A percentile compares a stretch with the other conserved stretches of the same genome.
Conservation (phyloP, 164 flowering plant species). For the Vitis rupestris region DNA sequence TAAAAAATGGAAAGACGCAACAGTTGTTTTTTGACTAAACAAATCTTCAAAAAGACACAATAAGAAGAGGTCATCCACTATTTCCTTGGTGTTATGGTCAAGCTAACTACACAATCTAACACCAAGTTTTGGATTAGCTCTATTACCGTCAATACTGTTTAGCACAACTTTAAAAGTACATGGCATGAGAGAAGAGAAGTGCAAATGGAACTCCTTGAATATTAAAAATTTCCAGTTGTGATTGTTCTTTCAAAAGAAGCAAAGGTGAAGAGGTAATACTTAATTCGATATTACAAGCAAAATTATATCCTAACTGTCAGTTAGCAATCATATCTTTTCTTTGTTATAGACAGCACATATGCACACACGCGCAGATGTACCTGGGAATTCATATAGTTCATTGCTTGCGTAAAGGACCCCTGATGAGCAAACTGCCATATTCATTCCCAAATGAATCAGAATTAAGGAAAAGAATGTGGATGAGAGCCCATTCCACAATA, state of each 20-base stretch:
- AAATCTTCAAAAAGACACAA: too few species aligned
- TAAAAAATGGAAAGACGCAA: too few species aligned
- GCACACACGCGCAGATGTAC: conserved; percentile 16
- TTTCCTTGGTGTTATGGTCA: not conserved
- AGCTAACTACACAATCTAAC: not conserved
- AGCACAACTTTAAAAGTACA: not conserved
- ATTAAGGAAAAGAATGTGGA: not conserved
- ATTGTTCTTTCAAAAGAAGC: not conserved
- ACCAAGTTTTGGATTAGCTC: too few species aligned
- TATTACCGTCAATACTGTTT: not conserved
- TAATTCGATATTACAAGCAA: not conserved
- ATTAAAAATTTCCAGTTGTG: not conserved
- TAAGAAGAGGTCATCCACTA: too few species aligned
- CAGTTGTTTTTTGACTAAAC: too few species aligned
- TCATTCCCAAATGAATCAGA: not conserved
- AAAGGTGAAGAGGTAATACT: not conserved
- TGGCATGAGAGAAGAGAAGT: not conserved
- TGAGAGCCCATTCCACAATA: not conserved
- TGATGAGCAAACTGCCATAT: conserved; percentile 42
- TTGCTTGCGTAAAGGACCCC: conserved; percentile 35
- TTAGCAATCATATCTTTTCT: not conserved
- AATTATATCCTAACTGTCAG: not conserved
- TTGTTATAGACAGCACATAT: not conserved
- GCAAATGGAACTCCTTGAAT: not conserved
- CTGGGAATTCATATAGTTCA: conserved; percentile 42